Percentiles rank a stretch among this genome's conserved stretches.
These are phyloP conservation scores for Lentinula edodes DNA, from an alignment of 768 basidiomycete genomes.

Conservation along the genomic window DNA sequence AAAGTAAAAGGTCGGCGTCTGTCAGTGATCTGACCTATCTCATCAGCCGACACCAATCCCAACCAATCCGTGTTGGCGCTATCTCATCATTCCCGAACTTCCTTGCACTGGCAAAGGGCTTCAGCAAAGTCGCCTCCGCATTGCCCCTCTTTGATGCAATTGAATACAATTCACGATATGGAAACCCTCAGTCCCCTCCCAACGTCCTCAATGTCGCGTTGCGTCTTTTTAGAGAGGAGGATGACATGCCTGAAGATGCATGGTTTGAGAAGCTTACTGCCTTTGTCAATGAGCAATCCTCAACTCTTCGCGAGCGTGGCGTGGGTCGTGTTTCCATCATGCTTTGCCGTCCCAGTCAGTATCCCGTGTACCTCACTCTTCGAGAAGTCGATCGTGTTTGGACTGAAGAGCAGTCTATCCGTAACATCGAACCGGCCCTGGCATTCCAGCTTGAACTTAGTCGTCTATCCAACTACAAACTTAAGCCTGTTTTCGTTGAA, in stretches of 20 bases:
- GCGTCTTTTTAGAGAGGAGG: slow-evolving; percentile 76
- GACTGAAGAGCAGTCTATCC: slow-evolving; percentile 93
- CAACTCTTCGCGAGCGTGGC: slow-evolving; percentile 64
- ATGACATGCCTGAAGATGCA: slow-evolving; percentile 70
- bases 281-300: slow-evolving; percentile 65
- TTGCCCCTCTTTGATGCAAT: slow-evolving; percentile 69
- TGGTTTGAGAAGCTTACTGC: slow-evolving; percentile 71
- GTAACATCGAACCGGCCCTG: slow-evolving; percentile 96
- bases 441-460: slow-evolving; percentile 97
- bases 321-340: slow-evolving; percentile 90
- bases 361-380: slow-evolving; percentile 93
- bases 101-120: slow-evolving; percentile 61
- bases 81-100: slow-evolving; percentile 88
- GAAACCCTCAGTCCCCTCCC: slow-evolving; percentile 65
- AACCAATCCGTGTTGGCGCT: slow-evolving; percentile 86
- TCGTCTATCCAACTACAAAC: slow-evolving; percentile 93
- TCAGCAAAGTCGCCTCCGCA: slow-evolving; percentile 63
- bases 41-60: slow-evolving; percentile 79
- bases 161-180: slow-evolving; percentile 75
- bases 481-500: slow-evolving; percentile 94
- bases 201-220: slow-evolving; percentile 95
- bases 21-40: slow-evolving; percentile 95
- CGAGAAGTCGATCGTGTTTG: slow-evolving; percentile 62
- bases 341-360: slow-evolving; percentile 86
- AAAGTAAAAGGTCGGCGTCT: slow-evolving; percentile 77